Evolutionary conservation across 305 asterid species (phyloP), one percentile per base, ranked within the genome.

Genomic region (Ruellia speciosa): DNA sequence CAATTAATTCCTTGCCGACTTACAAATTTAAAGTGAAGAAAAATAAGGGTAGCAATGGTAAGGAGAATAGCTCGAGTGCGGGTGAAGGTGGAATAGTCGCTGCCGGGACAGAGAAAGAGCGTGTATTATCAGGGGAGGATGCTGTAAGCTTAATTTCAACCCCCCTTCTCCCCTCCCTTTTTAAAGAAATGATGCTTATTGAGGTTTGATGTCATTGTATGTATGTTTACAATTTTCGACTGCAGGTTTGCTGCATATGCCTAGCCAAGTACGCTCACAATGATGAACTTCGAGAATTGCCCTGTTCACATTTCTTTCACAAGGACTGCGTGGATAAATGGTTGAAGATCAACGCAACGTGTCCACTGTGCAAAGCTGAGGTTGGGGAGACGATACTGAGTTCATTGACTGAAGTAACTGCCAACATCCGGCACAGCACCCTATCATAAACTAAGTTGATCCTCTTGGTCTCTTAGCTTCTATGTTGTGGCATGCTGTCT

Each of bases 291-390:
- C 83, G 85, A 46, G 98, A 88, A 72, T 67, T 90, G 59, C 90
- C 94, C 7, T 90, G 98, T 72, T 58, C 82, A 31, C 98, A 90
- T 76, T 86, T 83, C 81, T 82, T 90, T 62, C 96, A 88, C 93
- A 88, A 83, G 75, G 96, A 88, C 40, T 90, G 98, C 15, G 94
- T 92, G 8, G 98, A 88, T 63, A 88, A 92, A 69, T 92, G 98
- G 98, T 83, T 92, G 66, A 84, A 84, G 69, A 80, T 92, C 75
- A 92, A 88, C 41, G 94, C 96, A 7, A 54, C 87, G 0, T 92
- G 99, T 64, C 96, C 99, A 14, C 93, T 92, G 47, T 92, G 99
- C 84, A 92, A 92, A 77, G 84, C 87, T 2, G 96, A 92, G 65
- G 95, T 86, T 57, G 96, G 96, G 35, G 90, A 85, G 65, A 82